Base-by-base conservation (phyloP, 2,329 filamentous ascomycete genomes). In the Coniochaeta hoffmannii region DNA sequence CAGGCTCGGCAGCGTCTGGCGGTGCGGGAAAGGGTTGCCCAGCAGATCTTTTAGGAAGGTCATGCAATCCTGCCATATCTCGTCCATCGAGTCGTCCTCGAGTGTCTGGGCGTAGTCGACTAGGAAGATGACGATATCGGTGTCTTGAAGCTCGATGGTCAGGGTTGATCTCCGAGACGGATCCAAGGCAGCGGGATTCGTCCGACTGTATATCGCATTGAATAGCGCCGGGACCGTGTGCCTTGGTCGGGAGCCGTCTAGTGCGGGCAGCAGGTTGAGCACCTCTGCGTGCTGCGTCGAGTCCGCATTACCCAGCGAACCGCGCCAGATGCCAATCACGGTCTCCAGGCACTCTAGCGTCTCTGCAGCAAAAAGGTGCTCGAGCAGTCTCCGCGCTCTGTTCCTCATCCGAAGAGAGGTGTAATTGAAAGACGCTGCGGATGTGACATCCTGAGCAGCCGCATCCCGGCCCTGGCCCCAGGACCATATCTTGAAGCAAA, bases 41-140 rank as follows among this genome's bases (percentile, higher is more conserved):
- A 99, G 78, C 28, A 99, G 81, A 67, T 99, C 95, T 60, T 86
- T 88, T 58, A 97, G 71, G 69, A 99, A 99, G 0, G 87, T 83
- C 64, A 92, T 90, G 68, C 93, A 99, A 67, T 99, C 93, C 38
- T 86, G 80, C 94, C 94, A 99, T 51, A 99, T 96, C 71, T 99
- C 94, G 64, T 99, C 94, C 81, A 97, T 93, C 15, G 94, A 89
- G 73, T 99, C 94, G 64, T 99, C 94, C 65, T 99, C 94, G 12
- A 97, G 77, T 0, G 92, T 94, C 30, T 83, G 83, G 0, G 91
- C 87, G 69, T 99, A 99, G 59, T 94, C 89, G 8, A 96, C 89
- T 46, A 97, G 72, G 68, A 99, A 99, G 9, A 88, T 82, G 9
- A 93, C 89, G 11, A 99, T 76, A 64, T 97, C 92, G 0, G 83